Percentiles rank a stretch among this genome's conserved stretches.
Evolutionary conservation across 768 basidiomycete species (phyloP).

Genomic region (Suillus weaverae): DNA sequence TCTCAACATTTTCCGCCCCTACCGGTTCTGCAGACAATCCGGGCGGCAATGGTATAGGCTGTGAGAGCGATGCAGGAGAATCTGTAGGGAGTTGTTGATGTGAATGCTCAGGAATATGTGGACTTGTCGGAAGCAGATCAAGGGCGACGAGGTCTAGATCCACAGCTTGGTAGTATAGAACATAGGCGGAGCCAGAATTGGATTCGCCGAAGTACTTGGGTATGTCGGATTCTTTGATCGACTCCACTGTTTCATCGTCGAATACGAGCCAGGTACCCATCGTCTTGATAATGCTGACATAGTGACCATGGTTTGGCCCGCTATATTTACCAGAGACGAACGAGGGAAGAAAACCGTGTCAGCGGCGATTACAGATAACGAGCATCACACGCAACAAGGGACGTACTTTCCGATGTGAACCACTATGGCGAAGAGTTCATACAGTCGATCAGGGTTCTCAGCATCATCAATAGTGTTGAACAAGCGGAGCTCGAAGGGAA

Average conservation of each 20-base stretch:
- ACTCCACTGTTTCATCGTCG: slow-evolving; percentile 91
- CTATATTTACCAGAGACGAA: slow-evolving; percentile 41
- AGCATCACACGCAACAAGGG: slow-evolving; percentile 15
- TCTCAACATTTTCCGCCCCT: slow-evolving; percentile 16
- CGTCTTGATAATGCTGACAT: slow-evolving; percentile 91
- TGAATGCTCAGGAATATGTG: slow-evolving; percentile 20
- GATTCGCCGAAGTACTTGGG: slow-evolving; percentile 93
- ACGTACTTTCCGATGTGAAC: slow-evolving; percentile 99
- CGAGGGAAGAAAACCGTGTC: slow-evolving; percentile 17
- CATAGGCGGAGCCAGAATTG: slow-evolving; percentile 86
- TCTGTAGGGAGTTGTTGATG: slow-evolving; percentile 19
- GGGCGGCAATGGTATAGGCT: slow-evolving; percentile 33
- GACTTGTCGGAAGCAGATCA: slow-evolving; percentile 52
- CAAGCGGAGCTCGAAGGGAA: slow-evolving; percentile 90
- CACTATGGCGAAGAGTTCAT: slow-evolving; percentile 93
- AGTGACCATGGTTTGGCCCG: slow-evolving; percentile 98
- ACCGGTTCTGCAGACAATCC: slow-evolving; percentile 34
- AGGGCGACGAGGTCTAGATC: slow-evolving; percentile 77
- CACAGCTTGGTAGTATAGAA: slow-evolving; percentile 93
- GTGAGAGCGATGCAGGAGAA: slow-evolving; percentile 26
- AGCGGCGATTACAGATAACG: slow-evolving; percentile 9
- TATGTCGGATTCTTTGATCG: slow-evolving; percentile 88
- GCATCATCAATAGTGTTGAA: slow-evolving; percentile 97
- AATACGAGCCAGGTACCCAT: slow-evolving; percentile 86
- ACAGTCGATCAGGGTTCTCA: slow-evolving; percentile 87